Evolutionary conservation across 192 early-diverging fungal species (phyloP).

Genomic region (Rhizoclosmatium sp.): DNA sequence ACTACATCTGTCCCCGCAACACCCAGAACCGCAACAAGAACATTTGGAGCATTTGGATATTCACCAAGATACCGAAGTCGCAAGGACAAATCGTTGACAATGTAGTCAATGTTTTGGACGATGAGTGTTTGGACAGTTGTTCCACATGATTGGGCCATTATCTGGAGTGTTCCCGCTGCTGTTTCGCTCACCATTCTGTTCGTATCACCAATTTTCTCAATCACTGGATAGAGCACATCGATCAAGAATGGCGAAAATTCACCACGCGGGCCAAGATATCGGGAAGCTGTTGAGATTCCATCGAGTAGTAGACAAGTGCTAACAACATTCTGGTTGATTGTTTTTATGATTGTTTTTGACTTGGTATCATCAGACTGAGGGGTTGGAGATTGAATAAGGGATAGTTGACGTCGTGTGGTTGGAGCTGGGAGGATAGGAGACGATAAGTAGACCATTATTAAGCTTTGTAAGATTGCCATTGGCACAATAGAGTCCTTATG

Average conservation of each 20-base stretch:
- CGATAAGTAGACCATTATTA: conserved; percentile 24
- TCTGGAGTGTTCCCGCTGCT: conserved; percentile 25
- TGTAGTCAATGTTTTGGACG: conserved; percentile 49
- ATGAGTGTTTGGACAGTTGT: conserved; percentile 26
- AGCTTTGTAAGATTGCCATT: conserved; percentile 11
- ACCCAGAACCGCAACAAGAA: conserved; percentile 41
- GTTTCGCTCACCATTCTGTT: conserved; percentile 39
- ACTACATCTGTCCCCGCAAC: conserved; percentile 40
- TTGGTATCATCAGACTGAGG: not conserved
- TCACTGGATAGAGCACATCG: conserved; percentile 45
- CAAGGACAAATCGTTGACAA: conserved; percentile 45
- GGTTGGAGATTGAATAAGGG: not conserved
- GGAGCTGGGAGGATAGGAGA: conserved; percentile 8
- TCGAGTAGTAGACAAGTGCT: conserved; percentile 43
- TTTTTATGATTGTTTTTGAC: conserved; percentile 7
- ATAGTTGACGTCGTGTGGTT: not conserved
- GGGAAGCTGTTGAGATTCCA: conserved; percentile 22
- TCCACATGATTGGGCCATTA: conserved; percentile 1
- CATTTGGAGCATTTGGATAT: conserved; percentile 41
- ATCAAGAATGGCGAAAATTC: conserved; percentile 42
- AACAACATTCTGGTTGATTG: conserved; percentile 38
- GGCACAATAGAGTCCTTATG: not conserved
- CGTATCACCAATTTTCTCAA: conserved; percentile 46
- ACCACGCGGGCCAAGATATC: conserved; percentile 9
- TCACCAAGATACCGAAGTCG: conserved; percentile 38